Evolutionary conservation across 768 basidiomycete genomes (phyloP), one percentile per base, ranked within the genome.

Genomic region (Russula sp.): DNA sequence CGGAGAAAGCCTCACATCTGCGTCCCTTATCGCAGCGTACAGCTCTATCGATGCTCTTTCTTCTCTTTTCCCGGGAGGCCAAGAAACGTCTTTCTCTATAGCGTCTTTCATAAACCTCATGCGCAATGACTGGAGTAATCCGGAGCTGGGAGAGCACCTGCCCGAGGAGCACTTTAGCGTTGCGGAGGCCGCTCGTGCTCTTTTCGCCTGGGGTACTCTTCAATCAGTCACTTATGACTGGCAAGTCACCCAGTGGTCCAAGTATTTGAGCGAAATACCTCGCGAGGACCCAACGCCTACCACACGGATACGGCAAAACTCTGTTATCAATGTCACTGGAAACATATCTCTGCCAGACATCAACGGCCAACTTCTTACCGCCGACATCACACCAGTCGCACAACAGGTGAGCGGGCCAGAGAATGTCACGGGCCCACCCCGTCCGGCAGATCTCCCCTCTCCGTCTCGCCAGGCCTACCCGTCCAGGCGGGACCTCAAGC

Each of bases 171-270:
- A 79, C 46, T 87, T 82, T 65, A 82, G 86, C 8, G 75, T 90
- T 45, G 81, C 81, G 0, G 82, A 88, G 60, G 79, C 90, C 14
- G 82, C 82, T 20, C 78, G 81, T 59, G 89, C 87, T 0, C 79
- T 93, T 22, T 79, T 89, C 7, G 88, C 84, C 0, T 93, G 90
- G 88, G 86, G 86, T 6, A 83, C 88, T 0, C 74, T 93, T 45
- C 91, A 93, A 68, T 85, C 87, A 38, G 84, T 90, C 46, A 93
- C 91, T 0, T 83, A 86, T 68, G 84, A 89, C 67, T 89, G 85
- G 80, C 87, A 89, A 66, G 89, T 93, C 70, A 77, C 79, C 69
- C 75, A 73, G 46, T 89, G 89, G 87, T 80, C 87, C 57, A 76
- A 77, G 66, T 74, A 81, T 68, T 76, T 91, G 63, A 79, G 75